Evolutionary conservation across 108 stramenopile genomes (phyloP).

Genomic region (Parietichytrium sp.): DNA sequence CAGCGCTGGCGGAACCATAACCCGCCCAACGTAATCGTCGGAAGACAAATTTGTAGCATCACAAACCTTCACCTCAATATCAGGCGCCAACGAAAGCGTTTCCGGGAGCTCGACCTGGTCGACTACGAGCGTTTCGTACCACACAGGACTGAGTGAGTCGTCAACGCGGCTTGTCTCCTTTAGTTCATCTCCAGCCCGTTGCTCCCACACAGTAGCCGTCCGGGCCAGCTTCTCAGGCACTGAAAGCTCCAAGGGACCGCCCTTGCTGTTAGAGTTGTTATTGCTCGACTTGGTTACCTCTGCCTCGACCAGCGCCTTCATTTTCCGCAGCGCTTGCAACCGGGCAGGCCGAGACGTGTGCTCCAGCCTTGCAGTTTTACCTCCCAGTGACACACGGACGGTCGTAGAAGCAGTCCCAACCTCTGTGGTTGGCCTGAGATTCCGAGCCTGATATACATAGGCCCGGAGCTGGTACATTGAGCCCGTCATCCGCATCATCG

Average conservation of each 20-base stretch:
- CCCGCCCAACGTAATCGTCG: neutral
- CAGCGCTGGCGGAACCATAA: neutral
- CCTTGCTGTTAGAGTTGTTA: too few relatives aligned
- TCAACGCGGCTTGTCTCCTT: neutral
- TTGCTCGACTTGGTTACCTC: too few relatives aligned
- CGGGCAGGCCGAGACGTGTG: neutral
- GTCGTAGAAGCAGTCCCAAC: neutral
- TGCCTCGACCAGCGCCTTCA: too few relatives aligned
- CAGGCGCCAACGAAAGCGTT: conserved; percentile 11
- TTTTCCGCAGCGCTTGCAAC: too few relatives aligned
- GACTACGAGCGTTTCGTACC: neutral
- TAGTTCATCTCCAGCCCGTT: neutral
- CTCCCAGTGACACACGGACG: neutral
- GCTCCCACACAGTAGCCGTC: too few relatives aligned
- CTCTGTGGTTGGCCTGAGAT: neutral
- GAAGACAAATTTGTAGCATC: neutral
- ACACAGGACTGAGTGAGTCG: neutral
- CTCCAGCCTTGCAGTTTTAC: neutral
- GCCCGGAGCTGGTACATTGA: neutral
- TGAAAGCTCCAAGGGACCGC: too few relatives aligned
- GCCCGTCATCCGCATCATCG: neutral
- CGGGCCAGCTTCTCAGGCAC: too few relatives aligned
- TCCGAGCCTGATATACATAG: conserved; percentile 1
- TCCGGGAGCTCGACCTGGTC: neutral
- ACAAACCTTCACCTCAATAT: neutral